A percentile compares a stretch with the other conserved stretches of the same genome.
Evolutionary conservation across 805 yeast species (phyloP).

Genomic region (Sungouiozyma ichnusensis): DNA sequence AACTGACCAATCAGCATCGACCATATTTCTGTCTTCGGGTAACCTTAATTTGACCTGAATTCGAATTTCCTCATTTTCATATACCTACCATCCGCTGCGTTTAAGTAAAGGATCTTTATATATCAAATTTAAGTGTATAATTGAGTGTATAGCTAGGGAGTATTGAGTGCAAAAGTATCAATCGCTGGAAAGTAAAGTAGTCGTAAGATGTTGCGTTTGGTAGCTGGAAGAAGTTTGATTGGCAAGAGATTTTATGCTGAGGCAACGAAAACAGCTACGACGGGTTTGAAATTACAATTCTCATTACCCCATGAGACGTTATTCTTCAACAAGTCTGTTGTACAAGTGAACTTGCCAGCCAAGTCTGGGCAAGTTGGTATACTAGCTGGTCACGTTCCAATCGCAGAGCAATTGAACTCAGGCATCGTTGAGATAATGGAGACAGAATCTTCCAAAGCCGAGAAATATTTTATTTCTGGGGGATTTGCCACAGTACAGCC

Average conservation of each 20-base stretch:
- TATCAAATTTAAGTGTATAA: not conserved
- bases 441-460: conserved; percentile 51
- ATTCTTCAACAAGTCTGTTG: conserved; percentile 38
- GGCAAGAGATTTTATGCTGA: conserved; percentile 78
- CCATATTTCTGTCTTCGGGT: not conserved
- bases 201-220: conserved; percentile 19
- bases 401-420: conserved; percentile 90
- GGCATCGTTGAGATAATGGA: conserved; percentile 91
- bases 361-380: conserved; percentile 94
- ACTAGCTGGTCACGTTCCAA: conserved; percentile 94
- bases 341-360: conserved; percentile 92
- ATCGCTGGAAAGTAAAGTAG: not conserved
- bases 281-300: conserved; percentile 74
- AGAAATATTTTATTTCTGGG: conserved; percentile 85
- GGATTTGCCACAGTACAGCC: conserved; percentile 96
- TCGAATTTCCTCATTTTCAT: too few species aligned
- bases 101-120: not conserved
- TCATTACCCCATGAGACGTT: conserved; percentile 80
- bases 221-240: conserved; percentile 30
- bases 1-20: not conserved
- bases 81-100: not conserved
- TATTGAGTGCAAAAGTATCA: not conserved
- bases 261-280: conserved; percentile 58
- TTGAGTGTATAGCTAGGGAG: not conserved
- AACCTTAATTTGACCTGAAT: too few species aligned